Conservation (phyloP, 805 yeast genomes). For the Wickerhamiella qilinensis region DNA sequence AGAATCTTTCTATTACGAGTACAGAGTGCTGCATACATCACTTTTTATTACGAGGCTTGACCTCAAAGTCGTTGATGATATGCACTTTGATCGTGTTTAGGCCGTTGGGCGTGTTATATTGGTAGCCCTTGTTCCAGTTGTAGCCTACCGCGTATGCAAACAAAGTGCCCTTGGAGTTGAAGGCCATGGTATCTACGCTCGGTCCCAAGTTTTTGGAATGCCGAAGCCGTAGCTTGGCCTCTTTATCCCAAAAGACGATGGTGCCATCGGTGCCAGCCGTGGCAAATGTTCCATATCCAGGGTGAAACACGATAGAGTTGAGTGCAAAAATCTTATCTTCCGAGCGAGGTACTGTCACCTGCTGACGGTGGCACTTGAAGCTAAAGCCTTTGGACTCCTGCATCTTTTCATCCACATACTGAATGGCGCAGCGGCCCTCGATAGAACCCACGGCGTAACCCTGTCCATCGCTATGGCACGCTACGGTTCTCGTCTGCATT, state of each 20-base stretch:
- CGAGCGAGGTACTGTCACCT: slow-evolving; percentile 31
- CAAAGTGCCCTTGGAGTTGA: slow-evolving; percentile 61
- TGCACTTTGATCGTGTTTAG: slow-evolving; percentile 70
- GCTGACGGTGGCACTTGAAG: slow-evolving; percentile 84
- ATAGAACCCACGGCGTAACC: slow-evolving; percentile 88
- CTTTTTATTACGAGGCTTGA: slow-evolving; percentile 27
- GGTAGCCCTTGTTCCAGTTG: slow-evolving; percentile 84
- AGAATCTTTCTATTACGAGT: too few relatives aligned
- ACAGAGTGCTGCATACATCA: too few relatives aligned
- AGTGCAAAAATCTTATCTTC: slow-evolving; percentile 65
- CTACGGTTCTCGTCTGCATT: slow-evolving; percentile 70
- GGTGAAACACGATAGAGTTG: slow-evolving; percentile 73
- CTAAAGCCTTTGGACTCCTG: slow-evolving; percentile 57
- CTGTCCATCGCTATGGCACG: slow-evolving; percentile 81
- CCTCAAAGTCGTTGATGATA: slow-evolving; percentile 73
- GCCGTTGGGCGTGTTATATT: slow-evolving; percentile 55
- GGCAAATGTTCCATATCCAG: slow-evolving; percentile 74
- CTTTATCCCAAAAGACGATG: slow-evolving; percentile 92
- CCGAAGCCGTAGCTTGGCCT: slow-evolving; percentile 71
- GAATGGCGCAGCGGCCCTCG: slow-evolving; percentile 92
- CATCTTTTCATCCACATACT: slow-evolving; percentile 57
- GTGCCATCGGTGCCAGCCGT: slow-evolving; percentile 95
- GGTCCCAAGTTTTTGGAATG: slow-evolving; percentile 43
- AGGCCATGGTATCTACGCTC: slow-evolving; percentile 60
- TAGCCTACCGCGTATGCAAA: slow-evolving; percentile 86